phyloP scores from a whole-genome alignment of 768 basidiomycete species.

The Peribolospora baueri region DNA sequence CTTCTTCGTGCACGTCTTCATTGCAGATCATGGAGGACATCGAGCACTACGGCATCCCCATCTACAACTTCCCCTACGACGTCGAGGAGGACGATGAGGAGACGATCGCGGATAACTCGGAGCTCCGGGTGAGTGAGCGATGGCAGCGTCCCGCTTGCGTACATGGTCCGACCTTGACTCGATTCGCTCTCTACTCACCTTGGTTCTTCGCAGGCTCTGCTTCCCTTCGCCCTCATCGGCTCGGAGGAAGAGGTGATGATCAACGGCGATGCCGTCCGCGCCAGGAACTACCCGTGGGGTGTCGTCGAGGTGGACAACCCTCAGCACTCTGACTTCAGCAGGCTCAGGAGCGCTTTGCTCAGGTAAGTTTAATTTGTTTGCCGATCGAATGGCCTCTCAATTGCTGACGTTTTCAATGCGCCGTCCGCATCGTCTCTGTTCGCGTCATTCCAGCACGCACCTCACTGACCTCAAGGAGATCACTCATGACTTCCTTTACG shows the following conservation, averaged over 20 bases:
- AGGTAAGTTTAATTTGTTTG: slow-evolving; percentile 27
- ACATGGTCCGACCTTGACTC: too few relatives aligned
- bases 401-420: neutral
- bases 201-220: slow-evolving; percentile 35
- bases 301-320: slow-evolving; percentile 96
- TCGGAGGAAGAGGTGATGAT: slow-evolving; percentile 92
- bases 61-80: slow-evolving; percentile 99
- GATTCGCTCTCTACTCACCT: neutral
- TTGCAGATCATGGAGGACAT: slow-evolving; percentile 95
- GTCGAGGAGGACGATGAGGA: slow-evolving; percentile 98
- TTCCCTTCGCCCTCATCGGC: slow-evolving; percentile 92
- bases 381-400: slow-evolving; percentile 9
- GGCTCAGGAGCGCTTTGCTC: slow-evolving; percentile 70
- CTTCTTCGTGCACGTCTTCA: too few relatives aligned
- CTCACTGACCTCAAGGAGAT: slow-evolving; percentile 64
- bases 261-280: slow-evolving; percentile 61
- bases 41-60: slow-evolving; percentile 88
- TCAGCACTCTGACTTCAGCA: slow-evolving; percentile 96
- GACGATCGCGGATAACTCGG: slow-evolving; percentile 89
- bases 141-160: too few relatives aligned
- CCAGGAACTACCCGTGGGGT: slow-evolving; percentile 94
- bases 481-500: slow-evolving; percentile 49
- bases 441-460: slow-evolving; percentile 42
- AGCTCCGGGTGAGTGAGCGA: slow-evolving; percentile 43
- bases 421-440: neutral